Evolutionary conservation across 192 early-diverging fungal species (phyloP).

Genomic region (Coemansia sp.): DNA sequence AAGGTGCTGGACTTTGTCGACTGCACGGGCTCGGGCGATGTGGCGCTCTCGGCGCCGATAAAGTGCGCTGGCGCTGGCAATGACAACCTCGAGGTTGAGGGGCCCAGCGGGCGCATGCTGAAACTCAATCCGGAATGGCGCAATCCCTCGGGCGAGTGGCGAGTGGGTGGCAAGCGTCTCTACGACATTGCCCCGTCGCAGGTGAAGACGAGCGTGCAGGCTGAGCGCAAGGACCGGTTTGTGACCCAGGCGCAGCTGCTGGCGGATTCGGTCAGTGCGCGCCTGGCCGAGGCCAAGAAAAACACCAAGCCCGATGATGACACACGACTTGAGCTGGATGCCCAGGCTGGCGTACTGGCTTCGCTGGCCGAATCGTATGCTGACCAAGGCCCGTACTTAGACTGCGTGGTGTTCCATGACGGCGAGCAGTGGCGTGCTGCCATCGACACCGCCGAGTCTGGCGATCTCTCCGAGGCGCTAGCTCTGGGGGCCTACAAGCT

Average conservation of each 20-base stretch:
- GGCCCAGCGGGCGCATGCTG: slow-evolving; percentile 74
- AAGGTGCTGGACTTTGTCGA: slow-evolving; percentile 93
- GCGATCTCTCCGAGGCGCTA: slow-evolving; percentile 66
- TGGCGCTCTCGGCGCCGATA: slow-evolving; percentile 56
- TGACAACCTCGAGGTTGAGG: slow-evolving; percentile 56
- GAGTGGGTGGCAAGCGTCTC: slow-evolving; percentile 75
- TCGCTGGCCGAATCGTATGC: slow-evolving; percentile 59
- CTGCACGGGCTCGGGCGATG: slow-evolving; percentile 87
- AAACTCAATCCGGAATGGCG: slow-evolving; percentile 67
- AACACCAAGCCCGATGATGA: slow-evolving; percentile 32
- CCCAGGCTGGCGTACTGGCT: slow-evolving; percentile 65
- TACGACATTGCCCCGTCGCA: slow-evolving; percentile 72
- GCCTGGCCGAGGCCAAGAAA: slow-evolving; percentile 33
- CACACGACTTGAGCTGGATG: slow-evolving; percentile 38
- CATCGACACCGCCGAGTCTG: slow-evolving; percentile 71
- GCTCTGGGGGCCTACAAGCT: slow-evolving; percentile 72
- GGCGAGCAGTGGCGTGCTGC: slow-evolving; percentile 85
- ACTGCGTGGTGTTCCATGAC: slow-evolving; percentile 86
- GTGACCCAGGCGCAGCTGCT: slow-evolving; percentile 25
- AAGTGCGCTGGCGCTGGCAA: slow-evolving; percentile 51
- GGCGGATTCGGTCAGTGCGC: slow-evolving; percentile 19
- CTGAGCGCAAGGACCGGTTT: slow-evolving; percentile 53
- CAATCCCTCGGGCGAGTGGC: slow-evolving; percentile 82
- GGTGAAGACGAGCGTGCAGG: slow-evolving; percentile 44
- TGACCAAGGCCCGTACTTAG: slow-evolving; percentile 76